phyloP scores from a whole-genome alignment of 176 grass and related monocot genomes.

The Rhynchospora breviuscula region DNA sequence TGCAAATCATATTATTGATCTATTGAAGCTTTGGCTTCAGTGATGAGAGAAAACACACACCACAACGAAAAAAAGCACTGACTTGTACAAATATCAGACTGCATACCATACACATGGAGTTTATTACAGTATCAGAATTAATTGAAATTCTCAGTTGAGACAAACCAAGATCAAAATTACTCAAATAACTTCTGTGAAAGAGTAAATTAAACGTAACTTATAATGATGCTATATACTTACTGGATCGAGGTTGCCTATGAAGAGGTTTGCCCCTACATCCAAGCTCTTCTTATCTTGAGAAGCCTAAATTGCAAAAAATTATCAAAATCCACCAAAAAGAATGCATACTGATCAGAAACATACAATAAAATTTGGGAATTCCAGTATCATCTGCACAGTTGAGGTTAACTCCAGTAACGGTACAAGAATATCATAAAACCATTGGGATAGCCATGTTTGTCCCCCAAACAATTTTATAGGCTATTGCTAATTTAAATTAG shows the following conservation, averaged over 20 bases:
- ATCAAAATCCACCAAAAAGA: constrained; percentile 11
- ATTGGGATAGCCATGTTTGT: neutral
- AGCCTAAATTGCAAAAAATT: constrained; percentile 54
- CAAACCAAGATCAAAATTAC: neutral
- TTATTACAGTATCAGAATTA: neutral
- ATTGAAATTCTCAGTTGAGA: constrained; percentile 4
- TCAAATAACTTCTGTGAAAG: neutral
- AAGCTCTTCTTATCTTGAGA: constrained; percentile 99
- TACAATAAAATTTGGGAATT: neutral
- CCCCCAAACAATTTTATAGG: neutral
- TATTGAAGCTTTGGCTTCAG: neutral
- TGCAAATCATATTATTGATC: neutral
- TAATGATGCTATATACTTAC: constrained; percentile 37
- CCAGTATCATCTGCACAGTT: neutral
- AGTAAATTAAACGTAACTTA: constrained; percentile 9
- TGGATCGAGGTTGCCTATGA: constrained; percentile 95
- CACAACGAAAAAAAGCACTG: neutral
- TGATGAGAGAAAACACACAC: neutral
- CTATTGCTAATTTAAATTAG: neutral
- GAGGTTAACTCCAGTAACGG: neutral
- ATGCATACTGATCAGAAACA: neutral
- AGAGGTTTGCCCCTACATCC: constrained; percentile 97
- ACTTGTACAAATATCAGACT: neutral
- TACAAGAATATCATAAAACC: neutral
- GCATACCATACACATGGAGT: neutral